Conservation (phyloP, 2,329 filamentous ascomycete genomes). For the Pestalotiopsis sp. region DNA sequence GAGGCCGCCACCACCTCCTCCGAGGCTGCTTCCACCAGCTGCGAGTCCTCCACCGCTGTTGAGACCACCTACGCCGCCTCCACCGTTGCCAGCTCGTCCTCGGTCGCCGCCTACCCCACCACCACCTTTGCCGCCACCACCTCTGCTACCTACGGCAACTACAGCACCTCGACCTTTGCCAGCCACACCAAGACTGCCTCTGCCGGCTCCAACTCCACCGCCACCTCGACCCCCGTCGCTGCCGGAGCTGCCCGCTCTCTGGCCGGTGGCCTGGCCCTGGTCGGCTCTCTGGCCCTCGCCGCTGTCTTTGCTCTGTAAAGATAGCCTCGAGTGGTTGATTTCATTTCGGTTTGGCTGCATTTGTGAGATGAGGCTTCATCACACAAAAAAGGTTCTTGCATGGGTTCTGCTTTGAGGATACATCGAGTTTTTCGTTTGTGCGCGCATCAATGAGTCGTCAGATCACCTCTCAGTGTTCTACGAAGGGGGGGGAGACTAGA, state of each 20-base stretch:
- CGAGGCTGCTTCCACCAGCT: slow-evolving; percentile 27
- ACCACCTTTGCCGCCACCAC: slow-evolving; percentile 38
- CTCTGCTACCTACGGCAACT: slow-evolving; percentile 30
- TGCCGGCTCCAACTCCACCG: slow-evolving; percentile 18
- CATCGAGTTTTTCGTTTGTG: neutral
- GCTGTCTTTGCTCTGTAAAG: neutral
- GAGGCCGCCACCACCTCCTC: slow-evolving; percentile 30
- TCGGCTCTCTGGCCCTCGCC: neutral
- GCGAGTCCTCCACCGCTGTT: slow-evolving; percentile 23
- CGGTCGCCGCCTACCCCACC: slow-evolving; percentile 28
- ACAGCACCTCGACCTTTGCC: slow-evolving; percentile 35
- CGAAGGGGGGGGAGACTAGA: neutral
- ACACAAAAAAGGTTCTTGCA: neutral
- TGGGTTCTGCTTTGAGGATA: neutral
- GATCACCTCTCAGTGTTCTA: neutral
- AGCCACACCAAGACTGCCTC: slow-evolving; percentile 23
- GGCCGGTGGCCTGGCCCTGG: neutral
- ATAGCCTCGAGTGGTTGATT: neutral
- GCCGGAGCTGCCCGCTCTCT: neutral
- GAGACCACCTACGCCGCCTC: slow-evolving; percentile 13
- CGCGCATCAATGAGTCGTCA: neutral
- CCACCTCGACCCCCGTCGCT: neutral
- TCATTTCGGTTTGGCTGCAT: neutral
- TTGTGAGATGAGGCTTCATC: neutral
- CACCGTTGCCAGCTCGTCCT: slow-evolving; percentile 12